Evolutionary conservation across 805 yeast genomes (phyloP).

Genomic region (Yamadazyma endophytica): DNA sequence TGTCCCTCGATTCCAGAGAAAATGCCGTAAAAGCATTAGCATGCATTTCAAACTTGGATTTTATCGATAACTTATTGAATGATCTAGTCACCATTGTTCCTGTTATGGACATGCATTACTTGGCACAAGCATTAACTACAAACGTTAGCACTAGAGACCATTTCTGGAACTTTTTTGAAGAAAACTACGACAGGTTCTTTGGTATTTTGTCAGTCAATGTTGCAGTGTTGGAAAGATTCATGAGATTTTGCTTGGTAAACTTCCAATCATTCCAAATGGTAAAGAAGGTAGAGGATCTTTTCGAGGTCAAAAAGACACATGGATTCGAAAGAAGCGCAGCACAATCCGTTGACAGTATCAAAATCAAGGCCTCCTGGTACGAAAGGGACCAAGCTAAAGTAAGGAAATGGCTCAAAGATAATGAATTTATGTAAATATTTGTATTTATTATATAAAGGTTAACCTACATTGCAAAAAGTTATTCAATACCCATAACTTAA

Average conservation of each 20-base stretch:
- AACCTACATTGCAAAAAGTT: not conserved
- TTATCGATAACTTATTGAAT: slow-evolving; percentile 35
- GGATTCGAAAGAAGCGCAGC: slow-evolving; percentile 54
- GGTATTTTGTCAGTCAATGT: slow-evolving; percentile 44
- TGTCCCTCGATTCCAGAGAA: slow-evolving; percentile 56
- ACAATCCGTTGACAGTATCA: slow-evolving; percentile 54
- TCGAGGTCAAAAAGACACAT: slow-evolving; percentile 27
- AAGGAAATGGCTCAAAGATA: slow-evolving; percentile 37
- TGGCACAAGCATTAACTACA: slow-evolving; percentile 43
- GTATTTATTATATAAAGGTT: not conserved
- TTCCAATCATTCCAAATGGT: slow-evolving; percentile 33
- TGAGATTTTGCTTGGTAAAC: slow-evolving; percentile 35
- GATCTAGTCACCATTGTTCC: slow-evolving; percentile 43
- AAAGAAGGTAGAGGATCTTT: slow-evolving; percentile 27
- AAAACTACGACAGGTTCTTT: slow-evolving; percentile 43
- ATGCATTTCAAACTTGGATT: slow-evolving; percentile 29
- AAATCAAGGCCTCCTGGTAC: slow-evolving; percentile 48
- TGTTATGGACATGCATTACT: slow-evolving; percentile 56
- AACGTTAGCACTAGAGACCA: slow-evolving; percentile 40
- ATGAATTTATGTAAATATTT: slow-evolving; percentile 4
- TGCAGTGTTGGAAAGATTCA: slow-evolving; percentile 48
- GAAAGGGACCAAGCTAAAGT: slow-evolving; percentile 41
- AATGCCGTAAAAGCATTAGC: slow-evolving; percentile 57
- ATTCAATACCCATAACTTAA: slow-evolving; percentile 2
- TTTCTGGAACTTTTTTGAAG: slow-evolving; percentile 49